phyloP scores from a whole-genome alignment of 345 rosid species.

The Lepidium sativum region DNA sequence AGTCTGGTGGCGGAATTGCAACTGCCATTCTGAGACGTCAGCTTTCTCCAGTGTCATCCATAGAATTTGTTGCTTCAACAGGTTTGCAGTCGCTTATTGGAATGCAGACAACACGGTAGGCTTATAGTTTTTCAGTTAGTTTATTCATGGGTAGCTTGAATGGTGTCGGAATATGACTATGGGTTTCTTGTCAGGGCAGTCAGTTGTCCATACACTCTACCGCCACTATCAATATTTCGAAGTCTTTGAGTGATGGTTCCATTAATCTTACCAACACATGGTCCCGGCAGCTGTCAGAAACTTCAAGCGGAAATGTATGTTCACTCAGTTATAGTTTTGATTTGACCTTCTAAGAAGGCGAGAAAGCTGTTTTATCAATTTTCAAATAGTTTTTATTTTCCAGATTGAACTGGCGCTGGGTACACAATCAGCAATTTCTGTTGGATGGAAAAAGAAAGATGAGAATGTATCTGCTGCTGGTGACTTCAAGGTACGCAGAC shows the following conservation, averaged over 20 bases:
- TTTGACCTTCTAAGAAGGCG: not conserved
- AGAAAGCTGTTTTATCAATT: not conserved
- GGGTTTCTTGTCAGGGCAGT: slow-evolving; percentile 34
- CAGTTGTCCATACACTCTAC: slow-evolving; percentile 74
- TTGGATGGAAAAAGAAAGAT: slow-evolving; percentile 83
- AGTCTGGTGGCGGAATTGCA: slow-evolving; percentile 71
- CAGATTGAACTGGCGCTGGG: slow-evolving; percentile 83
- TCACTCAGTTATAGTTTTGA: slow-evolving; percentile 12
- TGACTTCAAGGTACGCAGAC: slow-evolving; percentile 52
- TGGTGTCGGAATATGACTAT: not conserved
- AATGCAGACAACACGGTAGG: slow-evolving; percentile 71
- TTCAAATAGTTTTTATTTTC: slow-evolving; percentile 8
- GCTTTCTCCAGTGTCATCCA: slow-evolving; percentile 65
- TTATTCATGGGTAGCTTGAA: slow-evolving; percentile 4
- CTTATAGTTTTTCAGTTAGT: slow-evolving; percentile 6
- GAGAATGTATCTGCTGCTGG: slow-evolving; percentile 66
- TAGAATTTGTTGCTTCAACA: slow-evolving; percentile 68
- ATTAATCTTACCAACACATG: slow-evolving; percentile 84
- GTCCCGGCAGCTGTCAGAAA: slow-evolving; percentile 86
- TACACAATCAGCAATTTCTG: slow-evolving; percentile 60
- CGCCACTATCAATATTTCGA: slow-evolving; percentile 58
- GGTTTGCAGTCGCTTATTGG: slow-evolving; percentile 74
- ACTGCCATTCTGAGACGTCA: slow-evolving; percentile 55
- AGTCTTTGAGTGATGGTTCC: slow-evolving; percentile 88
- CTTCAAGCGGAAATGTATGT: slow-evolving; percentile 76